Evolutionary conservation across 495 filamentous ascomycete species (phyloP).

Genomic region (Aeminium ludgeri): DNA sequence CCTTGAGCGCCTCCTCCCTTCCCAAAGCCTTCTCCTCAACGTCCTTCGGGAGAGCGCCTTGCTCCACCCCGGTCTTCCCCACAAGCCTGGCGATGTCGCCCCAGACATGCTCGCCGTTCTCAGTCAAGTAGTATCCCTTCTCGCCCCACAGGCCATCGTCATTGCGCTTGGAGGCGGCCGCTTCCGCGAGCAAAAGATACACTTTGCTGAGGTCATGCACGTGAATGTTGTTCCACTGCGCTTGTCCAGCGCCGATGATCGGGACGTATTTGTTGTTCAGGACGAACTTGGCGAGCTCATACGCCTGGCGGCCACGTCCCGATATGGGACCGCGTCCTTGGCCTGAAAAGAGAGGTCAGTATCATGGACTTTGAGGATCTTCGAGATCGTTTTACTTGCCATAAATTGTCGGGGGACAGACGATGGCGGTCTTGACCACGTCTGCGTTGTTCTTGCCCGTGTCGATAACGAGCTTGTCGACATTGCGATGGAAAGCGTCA

Average conservation of each 20-base stretch:
- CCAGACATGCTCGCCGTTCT: constrained; percentile 56
- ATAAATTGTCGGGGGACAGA: constrained; percentile 68
- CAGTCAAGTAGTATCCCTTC: constrained; percentile 57
- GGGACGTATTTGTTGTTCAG: constrained; percentile 46
- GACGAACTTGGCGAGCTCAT: constrained; percentile 36
- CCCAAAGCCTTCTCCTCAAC: constrained; percentile 2
- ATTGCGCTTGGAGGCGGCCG: constrained; percentile 36
- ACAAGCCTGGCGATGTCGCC: constrained; percentile 45
- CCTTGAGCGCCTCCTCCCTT: background rate
- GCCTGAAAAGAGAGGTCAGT: constrained; percentile 24
- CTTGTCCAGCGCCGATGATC: constrained; percentile 43
- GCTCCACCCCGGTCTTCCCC: constrained; percentile 41
- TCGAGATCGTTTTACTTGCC: constrained; percentile 5
- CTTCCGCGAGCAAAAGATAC: constrained; percentile 47
- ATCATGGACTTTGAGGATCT: background rate
- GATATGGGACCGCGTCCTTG: constrained; percentile 54
- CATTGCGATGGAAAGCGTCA: constrained; percentile 40
- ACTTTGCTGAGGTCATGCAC: constrained; percentile 51
- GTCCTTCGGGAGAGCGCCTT: constrained; percentile 40
- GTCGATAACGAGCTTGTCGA: constrained; percentile 42
- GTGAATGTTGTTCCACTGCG: constrained; percentile 59
- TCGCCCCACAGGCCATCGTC: constrained; percentile 49
- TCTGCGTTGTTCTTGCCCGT: constrained; percentile 28
- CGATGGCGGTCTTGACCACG: constrained; percentile 48
- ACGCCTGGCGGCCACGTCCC: constrained; percentile 46